phyloP scores from a whole-genome alignment of 441 rosid genomes.

The Viola pubescens region DNA sequence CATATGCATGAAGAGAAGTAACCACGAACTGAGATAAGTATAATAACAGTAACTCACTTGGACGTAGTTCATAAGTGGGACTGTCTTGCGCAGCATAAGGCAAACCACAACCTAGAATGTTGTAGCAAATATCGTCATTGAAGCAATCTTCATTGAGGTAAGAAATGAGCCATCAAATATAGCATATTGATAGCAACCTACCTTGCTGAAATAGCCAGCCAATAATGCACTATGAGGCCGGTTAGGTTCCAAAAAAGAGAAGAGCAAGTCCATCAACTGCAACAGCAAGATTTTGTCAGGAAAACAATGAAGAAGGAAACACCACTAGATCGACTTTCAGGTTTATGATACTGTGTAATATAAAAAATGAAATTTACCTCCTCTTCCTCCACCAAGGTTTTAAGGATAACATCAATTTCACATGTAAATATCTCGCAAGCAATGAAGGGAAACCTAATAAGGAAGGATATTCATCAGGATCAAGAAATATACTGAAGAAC shows the following conservation, averaged over 20 bases:
- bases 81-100: conserved; percentile 86
- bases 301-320: conserved; percentile 1
- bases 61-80: conserved; percentile 76
- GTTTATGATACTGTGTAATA: background rate
- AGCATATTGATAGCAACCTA: conserved; percentile 17
- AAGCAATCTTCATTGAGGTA: background rate
- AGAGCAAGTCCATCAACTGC: conserved; percentile 89
- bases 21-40: no score
- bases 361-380: conserved; percentile 41
- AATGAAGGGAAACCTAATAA: conserved; percentile 82
- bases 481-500: conserved; percentile 10
- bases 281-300: conserved; percentile 16
- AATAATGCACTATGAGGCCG: conserved; percentile 81
- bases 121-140: conserved; percentile 22
- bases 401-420: conserved; percentile 89
- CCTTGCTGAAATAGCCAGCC: conserved; percentile 99
- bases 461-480: conserved; percentile 9
- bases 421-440: conserved; percentile 97
- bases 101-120: conserved; percentile 73
- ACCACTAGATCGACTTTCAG: conserved; percentile 6
- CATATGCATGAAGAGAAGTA: no score
- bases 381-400: conserved; percentile 86
- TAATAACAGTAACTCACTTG: conserved; percentile 45
- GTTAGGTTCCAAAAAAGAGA: conserved; percentile 85
- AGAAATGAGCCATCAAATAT: no score